Evolutionary conservation across 495 filamentous ascomycete species (phyloP).

Genomic region (Daldinia vernicosa): DNA sequence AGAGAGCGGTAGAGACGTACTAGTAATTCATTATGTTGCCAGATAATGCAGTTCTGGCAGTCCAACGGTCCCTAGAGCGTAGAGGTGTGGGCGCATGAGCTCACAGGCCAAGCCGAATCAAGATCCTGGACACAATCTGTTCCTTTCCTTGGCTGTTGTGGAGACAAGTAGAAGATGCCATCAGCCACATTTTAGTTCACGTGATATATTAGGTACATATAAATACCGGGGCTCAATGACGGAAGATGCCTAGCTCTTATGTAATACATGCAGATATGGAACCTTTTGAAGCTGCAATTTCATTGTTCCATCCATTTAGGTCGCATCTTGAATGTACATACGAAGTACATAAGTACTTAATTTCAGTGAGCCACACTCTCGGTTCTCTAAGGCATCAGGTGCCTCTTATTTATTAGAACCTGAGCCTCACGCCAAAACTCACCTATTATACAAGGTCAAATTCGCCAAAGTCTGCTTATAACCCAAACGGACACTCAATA

Average conservation of each 20-base stretch:
- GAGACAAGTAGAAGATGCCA: not conserved
- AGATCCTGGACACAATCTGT: conserved; percentile 10
- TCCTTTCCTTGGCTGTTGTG: not conserved
- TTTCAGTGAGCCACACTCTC: conserved; percentile 25
- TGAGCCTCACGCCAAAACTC: not conserved
- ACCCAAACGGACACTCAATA: conserved; percentile 48
- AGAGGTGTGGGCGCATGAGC: conserved; percentile 32
- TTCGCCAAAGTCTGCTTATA: not conserved
- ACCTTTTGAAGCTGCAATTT: not conserved
- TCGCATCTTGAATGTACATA: not conserved
- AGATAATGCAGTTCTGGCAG: conserved; percentile 46
- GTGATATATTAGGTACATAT: not conserved
- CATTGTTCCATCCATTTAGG: not conserved
- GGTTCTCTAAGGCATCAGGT: conserved; percentile 7
- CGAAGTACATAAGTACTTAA: not conserved
- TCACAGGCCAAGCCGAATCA: conserved; percentile 32
- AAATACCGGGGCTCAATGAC: not conserved
- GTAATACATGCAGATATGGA: not conserved
- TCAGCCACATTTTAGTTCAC: conserved; percentile 24
- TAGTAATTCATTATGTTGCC: conserved; percentile 44
- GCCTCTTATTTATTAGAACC: conserved; percentile 25
- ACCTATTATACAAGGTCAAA: conserved; percentile 4
- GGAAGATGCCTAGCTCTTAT: not conserved
- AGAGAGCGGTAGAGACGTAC: conserved; percentile 18
- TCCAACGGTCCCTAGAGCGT: conserved; percentile 28